Conservation (phyloP, 768 basidiomycete species). For the Suillus bovinus region DNA sequence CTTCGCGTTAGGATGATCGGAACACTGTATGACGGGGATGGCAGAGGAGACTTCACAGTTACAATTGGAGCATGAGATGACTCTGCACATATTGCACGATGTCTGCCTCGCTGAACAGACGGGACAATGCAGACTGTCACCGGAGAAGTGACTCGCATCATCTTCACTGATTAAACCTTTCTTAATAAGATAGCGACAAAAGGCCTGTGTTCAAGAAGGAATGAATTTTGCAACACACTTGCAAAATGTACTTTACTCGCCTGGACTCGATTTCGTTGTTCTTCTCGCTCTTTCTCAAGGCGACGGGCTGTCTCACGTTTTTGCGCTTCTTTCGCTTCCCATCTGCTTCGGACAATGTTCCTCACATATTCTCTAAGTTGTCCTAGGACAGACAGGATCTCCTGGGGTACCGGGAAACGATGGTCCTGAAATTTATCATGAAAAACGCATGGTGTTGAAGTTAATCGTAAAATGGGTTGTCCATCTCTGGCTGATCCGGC, state of each 20-base stretch:
- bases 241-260: not conserved
- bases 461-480: conserved; percentile 12
- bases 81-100: not conserved
- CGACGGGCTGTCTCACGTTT: not conserved
- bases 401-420: conserved; percentile 7
- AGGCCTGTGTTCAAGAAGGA: not conserved
- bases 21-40: not conserved
- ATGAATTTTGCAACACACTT: not conserved
- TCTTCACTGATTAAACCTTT: not conserved
- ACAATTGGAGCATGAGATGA: conserved; percentile 1
- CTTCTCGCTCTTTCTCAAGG: not conserved
- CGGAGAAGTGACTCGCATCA: not conserved
- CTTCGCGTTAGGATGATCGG: not conserved
- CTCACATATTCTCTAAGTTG: conserved; percentile 1
- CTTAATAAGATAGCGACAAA: not conserved
- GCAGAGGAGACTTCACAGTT: not conserved
- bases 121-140: conserved; percentile 1
- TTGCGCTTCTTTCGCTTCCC: not conserved
- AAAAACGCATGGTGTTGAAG: conserved; percentile 2
- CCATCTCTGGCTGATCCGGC: not conserved
- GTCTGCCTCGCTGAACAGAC: not conserved
- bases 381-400: not conserved
- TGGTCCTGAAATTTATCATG: conserved; percentile 9
- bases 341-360: not conserved
- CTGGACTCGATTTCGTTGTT: not conserved